Conservation (phyloP, 1,139 yeast species). For the Eremothecium coryli region DNA sequence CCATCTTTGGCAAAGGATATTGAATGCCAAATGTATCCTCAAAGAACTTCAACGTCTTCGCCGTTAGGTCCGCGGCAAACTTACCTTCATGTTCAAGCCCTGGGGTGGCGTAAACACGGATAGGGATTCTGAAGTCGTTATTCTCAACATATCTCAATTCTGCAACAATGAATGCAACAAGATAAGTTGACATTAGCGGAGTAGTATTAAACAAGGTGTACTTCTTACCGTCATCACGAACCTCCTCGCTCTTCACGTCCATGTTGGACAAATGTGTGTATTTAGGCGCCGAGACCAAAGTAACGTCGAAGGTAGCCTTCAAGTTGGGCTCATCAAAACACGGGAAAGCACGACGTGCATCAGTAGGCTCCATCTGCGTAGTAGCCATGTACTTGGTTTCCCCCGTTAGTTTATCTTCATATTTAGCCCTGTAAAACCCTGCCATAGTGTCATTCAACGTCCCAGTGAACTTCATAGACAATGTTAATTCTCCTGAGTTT, state of each 20-base stretch:
- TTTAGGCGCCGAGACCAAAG: slow-evolving; percentile 45
- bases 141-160: slow-evolving; percentile 68
- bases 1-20: slow-evolving; percentile 76
- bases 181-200: slow-evolving; percentile 73
- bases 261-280: slow-evolving; percentile 69
- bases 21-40: slow-evolving; percentile 62
- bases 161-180: slow-evolving; percentile 76
- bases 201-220: slow-evolving; percentile 50
- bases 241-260: slow-evolving; percentile 44
- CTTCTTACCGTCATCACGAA: slow-evolving; percentile 45
- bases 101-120: slow-evolving; percentile 72
- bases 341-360: slow-evolving; percentile 78
- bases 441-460: slow-evolving; percentile 67
- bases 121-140: slow-evolving; percentile 60
- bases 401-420: slow-evolving; percentile 51
- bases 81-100: slow-evolving; percentile 59
- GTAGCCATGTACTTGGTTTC: slow-evolving; percentile 58
- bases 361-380: slow-evolving; percentile 82
- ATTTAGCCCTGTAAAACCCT: slow-evolving; percentile 73
- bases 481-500: slow-evolving; percentile 31
- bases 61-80: slow-evolving; percentile 64
- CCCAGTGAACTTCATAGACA: slow-evolving; percentile 58
- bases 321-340: slow-evolving; percentile 73
- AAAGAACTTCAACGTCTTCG: slow-evolving; percentile 64
- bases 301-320: slow-evolving; percentile 62